phyloP scores from a whole-genome alignment of 495 filamentous ascomycete species.

The Daldinia decipiens region DNA sequence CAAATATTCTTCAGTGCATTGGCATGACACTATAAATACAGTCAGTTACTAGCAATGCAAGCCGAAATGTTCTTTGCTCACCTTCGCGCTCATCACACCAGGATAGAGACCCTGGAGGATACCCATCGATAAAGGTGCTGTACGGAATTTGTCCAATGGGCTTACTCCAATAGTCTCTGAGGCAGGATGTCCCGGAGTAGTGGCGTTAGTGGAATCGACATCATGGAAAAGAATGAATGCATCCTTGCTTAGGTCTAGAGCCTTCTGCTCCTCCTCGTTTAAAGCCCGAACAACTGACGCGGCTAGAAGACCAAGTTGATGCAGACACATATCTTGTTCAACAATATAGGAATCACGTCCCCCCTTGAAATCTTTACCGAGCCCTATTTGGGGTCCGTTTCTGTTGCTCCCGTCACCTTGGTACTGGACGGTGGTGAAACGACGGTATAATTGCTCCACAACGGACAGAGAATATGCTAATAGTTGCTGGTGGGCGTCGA shows the following conservation, averaged over 20 bases:
- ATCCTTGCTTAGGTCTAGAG: conserved; percentile 38
- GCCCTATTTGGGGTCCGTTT: conserved; percentile 7
- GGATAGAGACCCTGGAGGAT: conserved; percentile 58
- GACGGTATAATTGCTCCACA: conserved; percentile 45
- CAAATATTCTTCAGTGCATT: conserved; percentile 29
- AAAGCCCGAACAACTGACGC: conserved; percentile 43
- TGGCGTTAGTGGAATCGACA: background rate
- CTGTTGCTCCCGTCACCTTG: background rate
- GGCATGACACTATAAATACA: conserved; percentile 28
- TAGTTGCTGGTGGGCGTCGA: conserved; percentile 8
- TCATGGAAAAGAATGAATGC: conserved; percentile 51
- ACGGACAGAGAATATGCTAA: conserved; percentile 42
- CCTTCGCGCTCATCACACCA: conserved; percentile 48
- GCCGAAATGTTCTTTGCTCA: conserved; percentile 38
- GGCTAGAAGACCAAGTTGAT: conserved; percentile 42
- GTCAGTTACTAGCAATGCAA: conserved; percentile 4
- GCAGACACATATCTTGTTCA: conserved; percentile 40
- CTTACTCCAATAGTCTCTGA: conserved; percentile 16
- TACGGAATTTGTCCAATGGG: conserved; percentile 32
- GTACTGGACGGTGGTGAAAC: conserved; percentile 33
- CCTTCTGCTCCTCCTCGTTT: conserved; percentile 42
- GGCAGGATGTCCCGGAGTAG: conserved; percentile 1
- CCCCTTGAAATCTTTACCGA: conserved; percentile 21
- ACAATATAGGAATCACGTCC: background rate
- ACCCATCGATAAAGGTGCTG: conserved; percentile 52